Conservation (phyloP, 2,329 filamentous ascomycete species). For the Plectosphaerella cucumerina region DNA sequence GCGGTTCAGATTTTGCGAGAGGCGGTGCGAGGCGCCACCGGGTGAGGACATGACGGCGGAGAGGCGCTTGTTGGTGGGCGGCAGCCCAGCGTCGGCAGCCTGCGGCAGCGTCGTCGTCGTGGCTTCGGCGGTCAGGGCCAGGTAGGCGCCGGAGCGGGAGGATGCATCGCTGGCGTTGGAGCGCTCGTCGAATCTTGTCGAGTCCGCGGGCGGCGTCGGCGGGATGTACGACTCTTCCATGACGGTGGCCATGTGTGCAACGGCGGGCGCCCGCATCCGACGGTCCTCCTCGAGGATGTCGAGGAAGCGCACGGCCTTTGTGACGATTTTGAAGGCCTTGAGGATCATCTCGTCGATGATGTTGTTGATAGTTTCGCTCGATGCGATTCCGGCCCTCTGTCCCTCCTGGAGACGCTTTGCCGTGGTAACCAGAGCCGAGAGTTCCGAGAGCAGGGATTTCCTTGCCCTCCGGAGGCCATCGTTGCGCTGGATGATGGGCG, state of each 20-base stretch:
- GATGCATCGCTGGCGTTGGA: conserved; percentile 31
- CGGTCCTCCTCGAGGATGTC: conserved; percentile 74
- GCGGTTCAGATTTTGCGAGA: conserved; percentile 39
- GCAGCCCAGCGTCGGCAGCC: conserved; percentile 30
- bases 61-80: conserved; percentile 38
- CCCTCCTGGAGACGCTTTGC: conserved; percentile 80
- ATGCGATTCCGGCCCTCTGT: conserved; percentile 45
- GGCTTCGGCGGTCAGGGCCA: neutral
- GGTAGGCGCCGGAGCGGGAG: conserved; percentile 31
- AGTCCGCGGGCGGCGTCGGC: conserved; percentile 60
- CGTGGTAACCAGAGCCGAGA: conserved; percentile 84
- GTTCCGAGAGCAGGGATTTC: conserved; percentile 82
- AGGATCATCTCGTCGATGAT: conserved; percentile 90
- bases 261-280: conserved; percentile 43
- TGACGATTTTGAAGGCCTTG: conserved; percentile 92
- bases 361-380: conserved; percentile 60
- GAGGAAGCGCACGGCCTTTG: conserved; percentile 81
- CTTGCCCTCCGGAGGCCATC: conserved; percentile 74
- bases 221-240: conserved; percentile 55
- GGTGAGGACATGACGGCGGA: conserved; percentile 33
- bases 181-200: conserved; percentile 41
- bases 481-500: conserved; percentile 67
- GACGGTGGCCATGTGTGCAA: conserved; percentile 58
- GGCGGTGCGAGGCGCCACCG: conserved; percentile 21
- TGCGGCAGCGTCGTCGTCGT: conserved; percentile 26